phyloP scores from a whole-genome alignment of 2,329 filamentous ascomycete species.

The Pseudogymnoascus sp. region DNA sequence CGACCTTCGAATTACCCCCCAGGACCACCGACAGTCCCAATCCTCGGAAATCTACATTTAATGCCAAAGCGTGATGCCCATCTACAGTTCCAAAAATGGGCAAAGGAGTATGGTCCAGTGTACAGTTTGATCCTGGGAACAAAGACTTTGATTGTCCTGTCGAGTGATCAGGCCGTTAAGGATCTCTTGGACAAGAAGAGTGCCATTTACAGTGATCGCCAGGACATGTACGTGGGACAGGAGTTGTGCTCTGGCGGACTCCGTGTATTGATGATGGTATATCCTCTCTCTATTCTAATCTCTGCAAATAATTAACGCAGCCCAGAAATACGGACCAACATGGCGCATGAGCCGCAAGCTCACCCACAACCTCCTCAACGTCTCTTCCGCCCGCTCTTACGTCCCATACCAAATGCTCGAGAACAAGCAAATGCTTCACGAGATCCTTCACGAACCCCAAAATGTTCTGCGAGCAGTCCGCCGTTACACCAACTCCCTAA shows the following conservation, averaged over 20 bases:
- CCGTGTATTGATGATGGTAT: conserved; percentile 39
- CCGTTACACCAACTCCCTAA: conserved; percentile 40
- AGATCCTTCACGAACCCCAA: conserved; percentile 34
- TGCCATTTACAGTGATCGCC: conserved; percentile 14
- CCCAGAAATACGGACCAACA: conserved; percentile 11
- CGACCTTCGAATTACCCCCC: conserved; percentile 14
- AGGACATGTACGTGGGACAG: conserved; percentile 13
- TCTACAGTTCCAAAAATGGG: conserved; percentile 17
- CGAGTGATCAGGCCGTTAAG: conserved; percentile 13
- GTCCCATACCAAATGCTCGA: conserved; percentile 39
- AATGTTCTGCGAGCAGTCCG: conserved; percentile 39
- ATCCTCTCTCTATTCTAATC: conserved; percentile 22
- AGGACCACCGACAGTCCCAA: conserved; percentile 16
- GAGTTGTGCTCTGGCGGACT: conserved; percentile 33
- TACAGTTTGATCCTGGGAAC: conserved; percentile 23
- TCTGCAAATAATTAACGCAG: conserved; percentile 34
- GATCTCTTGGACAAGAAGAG: conserved; percentile 17
- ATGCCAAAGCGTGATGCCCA: conserved; percentile 12
- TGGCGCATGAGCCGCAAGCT: conserved; percentile 38
- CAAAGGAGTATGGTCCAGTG: conserved; percentile 22
- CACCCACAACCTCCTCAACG: conserved; percentile 32
- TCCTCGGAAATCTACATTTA: conserved; percentile 15
- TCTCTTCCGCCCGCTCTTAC: conserved; percentile 21
- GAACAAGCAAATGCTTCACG: conserved; percentile 38
- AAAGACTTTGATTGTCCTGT: conserved; percentile 15